Conservation (phyloP, 768 basidiomycete genomes). For the Hemileccinum rubropunctum region DNA sequence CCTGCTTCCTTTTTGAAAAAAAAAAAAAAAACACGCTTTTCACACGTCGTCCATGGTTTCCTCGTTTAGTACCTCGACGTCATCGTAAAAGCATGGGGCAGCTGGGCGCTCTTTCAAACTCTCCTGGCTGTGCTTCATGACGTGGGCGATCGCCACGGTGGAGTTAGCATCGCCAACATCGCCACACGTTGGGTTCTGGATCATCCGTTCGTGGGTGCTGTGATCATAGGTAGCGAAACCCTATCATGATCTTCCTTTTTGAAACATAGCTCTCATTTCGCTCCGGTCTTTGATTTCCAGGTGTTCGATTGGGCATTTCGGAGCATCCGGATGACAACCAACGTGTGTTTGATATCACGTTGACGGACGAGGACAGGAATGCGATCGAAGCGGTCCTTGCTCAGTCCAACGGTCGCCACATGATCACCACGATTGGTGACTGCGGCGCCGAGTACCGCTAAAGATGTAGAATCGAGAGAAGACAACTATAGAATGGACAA, state of each 20-base stretch:
- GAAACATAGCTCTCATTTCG: background rate
- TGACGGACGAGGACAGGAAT: constrained; percentile 54
- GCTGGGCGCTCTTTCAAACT: constrained; percentile 70
- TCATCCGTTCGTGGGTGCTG: constrained; percentile 73
- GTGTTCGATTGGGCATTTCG: constrained; percentile 69
- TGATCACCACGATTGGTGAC: constrained; percentile 73
- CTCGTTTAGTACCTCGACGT: constrained; percentile 73
- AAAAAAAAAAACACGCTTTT: background rate
- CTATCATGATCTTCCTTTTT: constrained; percentile 3
- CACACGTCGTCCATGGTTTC: background rate
- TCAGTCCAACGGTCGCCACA: constrained; percentile 55
- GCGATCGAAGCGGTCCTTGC: constrained; percentile 63
- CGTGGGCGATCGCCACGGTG: constrained; percentile 67
- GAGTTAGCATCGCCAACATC: constrained; percentile 70
- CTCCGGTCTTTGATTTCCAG: constrained; percentile 33
- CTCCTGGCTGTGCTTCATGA: constrained; percentile 55
- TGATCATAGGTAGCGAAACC: constrained; percentile 58
- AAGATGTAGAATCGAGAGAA: background rate
- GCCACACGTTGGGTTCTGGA: constrained; percentile 84
- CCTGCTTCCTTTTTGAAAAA: background rate
- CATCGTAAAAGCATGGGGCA: constrained; percentile 77
- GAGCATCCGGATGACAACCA: constrained; percentile 72
- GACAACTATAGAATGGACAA: background rate
- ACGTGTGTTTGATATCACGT: constrained; percentile 54
- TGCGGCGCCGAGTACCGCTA: constrained; percentile 84